Percentiles rank a stretch among this genome's conserved stretches.
Conservation (phyloP, 1,139 yeast species). For the Pichia cactophila region DNA sequence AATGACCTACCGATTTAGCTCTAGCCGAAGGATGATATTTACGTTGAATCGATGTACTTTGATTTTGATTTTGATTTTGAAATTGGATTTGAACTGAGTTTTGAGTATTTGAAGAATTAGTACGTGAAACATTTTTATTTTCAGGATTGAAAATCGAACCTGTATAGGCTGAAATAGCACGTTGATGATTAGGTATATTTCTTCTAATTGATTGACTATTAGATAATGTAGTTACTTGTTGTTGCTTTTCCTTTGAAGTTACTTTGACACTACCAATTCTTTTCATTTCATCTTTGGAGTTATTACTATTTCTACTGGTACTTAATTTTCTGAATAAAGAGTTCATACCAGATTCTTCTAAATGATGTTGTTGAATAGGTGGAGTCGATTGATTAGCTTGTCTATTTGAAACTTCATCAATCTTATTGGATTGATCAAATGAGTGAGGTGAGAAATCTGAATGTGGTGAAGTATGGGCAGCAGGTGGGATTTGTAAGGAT, state of each 20-base stretch:
- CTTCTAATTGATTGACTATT: conserved; percentile 16
- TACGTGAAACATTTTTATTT: not conserved
- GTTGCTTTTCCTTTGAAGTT: conserved; percentile 45
- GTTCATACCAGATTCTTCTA: conserved; percentile 25
- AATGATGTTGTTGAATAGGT: conserved; percentile 6
- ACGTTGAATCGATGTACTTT: not conserved
- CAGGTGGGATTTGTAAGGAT: conserved; percentile 8
- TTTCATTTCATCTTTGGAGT: conserved; percentile 41
- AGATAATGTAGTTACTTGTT: conserved; percentile 16
- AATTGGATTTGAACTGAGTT: not conserved
- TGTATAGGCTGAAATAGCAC: conserved; percentile 30
- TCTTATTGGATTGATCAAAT: conserved; percentile 6
- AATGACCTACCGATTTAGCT: conserved; percentile 82
- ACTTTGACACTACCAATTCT: conserved; percentile 58
- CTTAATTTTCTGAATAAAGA: conserved; percentile 30
- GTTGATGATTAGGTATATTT: conserved; percentile 26
- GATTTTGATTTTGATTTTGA: not conserved
- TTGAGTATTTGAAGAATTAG: not conserved
- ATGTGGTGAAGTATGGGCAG: conserved; percentile 18
- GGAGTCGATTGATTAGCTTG: not conserved
- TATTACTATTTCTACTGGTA: conserved; percentile 12
- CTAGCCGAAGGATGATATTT: conserved; percentile 77
- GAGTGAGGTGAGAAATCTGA: conserved; percentile 10
- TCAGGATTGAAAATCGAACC: conserved; percentile 21
- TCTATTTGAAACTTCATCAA: not conserved